Base-by-base conservation (phyloP, 371 early-diverging fungal genomes). In the Umbelopsis sp. region DNA sequence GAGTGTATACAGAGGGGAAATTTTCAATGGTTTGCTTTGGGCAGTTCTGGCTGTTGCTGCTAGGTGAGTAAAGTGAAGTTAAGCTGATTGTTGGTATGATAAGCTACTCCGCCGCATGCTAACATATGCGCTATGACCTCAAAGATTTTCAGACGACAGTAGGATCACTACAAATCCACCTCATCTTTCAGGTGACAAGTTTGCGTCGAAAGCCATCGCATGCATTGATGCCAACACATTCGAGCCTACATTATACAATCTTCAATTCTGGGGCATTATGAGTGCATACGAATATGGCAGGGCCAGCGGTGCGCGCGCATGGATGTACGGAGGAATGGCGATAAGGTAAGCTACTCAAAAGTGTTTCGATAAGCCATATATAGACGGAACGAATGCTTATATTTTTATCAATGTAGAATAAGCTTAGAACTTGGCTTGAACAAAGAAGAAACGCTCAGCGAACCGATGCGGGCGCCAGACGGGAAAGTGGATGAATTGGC, bases 241-340 rank as follows among this genome's bases (percentile, higher is more conserved):
- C 68, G 73, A 81, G 35, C 87, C 90, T 20, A 81, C 84, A 1
- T 71, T 89, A 12, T 73, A 84, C 0, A 89, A 86, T 65, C 74
- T 87, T 2, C 87, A 87, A 66, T 87, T 88, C 38, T 79, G 89
- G 66, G 73, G 88, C 38, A 79, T 89, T 35, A 77, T 91, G 76
- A 72, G 83, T 38, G 77, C 86, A 65, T 80, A 86, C 50, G 87
- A 86, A 62, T 87, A 86, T 63, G 91, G 91, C 20, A 80, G 87
- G 44, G 86, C 85, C 3, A 73, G 85, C 20, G 89, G 88, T 41
- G 79, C 89, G 50, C 78, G 86, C 44, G 81, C 89, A 3, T 91
- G 88, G 88, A 84, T 86, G 71, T 91, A 86, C 74, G 84, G 81
- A 8, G 87, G 88, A 25, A 80, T 89, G 72, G 88, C 91, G 10